Evolutionary conservation across 208 protist genomes (phyloP), one percentile per base, ranked within the genome.

Genomic region (Acanthamoeba royreba): DNA sequence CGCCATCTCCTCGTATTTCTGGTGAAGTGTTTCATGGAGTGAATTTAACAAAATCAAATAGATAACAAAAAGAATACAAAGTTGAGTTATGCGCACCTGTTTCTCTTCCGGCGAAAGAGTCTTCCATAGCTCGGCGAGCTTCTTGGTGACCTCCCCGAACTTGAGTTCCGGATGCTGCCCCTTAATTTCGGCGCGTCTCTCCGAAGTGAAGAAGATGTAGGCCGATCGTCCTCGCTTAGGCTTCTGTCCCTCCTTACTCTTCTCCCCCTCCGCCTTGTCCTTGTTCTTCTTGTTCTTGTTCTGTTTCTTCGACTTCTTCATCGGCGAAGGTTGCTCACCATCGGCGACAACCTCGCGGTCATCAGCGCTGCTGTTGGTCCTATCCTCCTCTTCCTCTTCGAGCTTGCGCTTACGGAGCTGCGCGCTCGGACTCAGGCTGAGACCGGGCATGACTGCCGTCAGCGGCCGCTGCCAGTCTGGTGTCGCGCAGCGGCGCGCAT

Each of bases 141-240:
- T 43, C n/a, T 86, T 42, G 61, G 83, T 77, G 40, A 95, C 83
- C 43, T 93, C 89, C 49, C 94, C 94, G 83, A 95, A 95, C 42
- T 42, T 43, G 28, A 88, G 49, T 3, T 79, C 63, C 49, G 94
- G 94, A 79, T 95, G 88, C 33, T 93, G 40, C 4, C 8, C 40
- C 55, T 95, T 95, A 19, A 95, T 43, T 9, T 61, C 38, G 13
- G 86, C 38, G 45, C 94, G 49, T 33, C 91, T 43, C 1, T 93
- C 94, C 15, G 77, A 83, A 22, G 53, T 53, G 88, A 95, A 95
- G 58, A 72, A 95, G 35, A 95, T 95, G 53, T 94, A 95, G 45
- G 94, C 38, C 47, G 94, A 93, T 13, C 89, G 28, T n/a, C 72
- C 79, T 63, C 94, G 45, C 86, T 88, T 85, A 47, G 93, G 93